Base-by-base conservation (phyloP, 2,329 filamentous ascomycete genomes). In the Penicillium vulpinum region DNA sequence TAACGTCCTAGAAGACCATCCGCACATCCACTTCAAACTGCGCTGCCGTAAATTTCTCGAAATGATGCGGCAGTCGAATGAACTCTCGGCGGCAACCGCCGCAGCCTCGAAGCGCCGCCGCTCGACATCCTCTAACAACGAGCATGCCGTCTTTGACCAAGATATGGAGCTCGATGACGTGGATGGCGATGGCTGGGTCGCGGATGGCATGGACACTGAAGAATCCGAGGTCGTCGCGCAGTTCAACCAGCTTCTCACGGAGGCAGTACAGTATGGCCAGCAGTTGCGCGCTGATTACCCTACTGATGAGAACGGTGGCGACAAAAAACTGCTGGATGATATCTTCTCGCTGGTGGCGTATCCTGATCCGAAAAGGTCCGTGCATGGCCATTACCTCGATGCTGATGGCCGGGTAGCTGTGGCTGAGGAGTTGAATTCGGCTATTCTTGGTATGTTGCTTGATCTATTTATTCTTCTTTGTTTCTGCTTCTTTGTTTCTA, bases 1-100 rank as follows among this genome's bases (percentile, higher is more conserved):
- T 5, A 82, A 83, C 24, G 91, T 97, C 1, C 82, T 99, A 18
- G 81, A 85, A 45, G 84, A 90, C 22, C 91, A 96, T 68, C 86
- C 90, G 53, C 86, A 91, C 52, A 91, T 97, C 16, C 87, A 92
- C 70, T 97, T 99, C 76, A 89, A 88, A 56, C 80, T 99, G 47
- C 86, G 88, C 63, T 97, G 92, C 70, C 87, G 92, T 58, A 95
- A 94, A 71, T 97, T 97, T 72, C 88, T 97, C 59, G 94, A 99
- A 74, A 93, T 99, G 88, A 91, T 96, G 67, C 85, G 89, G 39
- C 84, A 83, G 56, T 87, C 87, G 35, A 86, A 88, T 2, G 88
- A 92, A 64, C 74, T 89, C 18, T 78, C 80, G 9, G 64, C 72
- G 4, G 56, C 65, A 13, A 60, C 49, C 9, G 65, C 72, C 18